Conservation (phyloP, 1,139 yeast genomes). For the Eremothecium gossypii region DNA sequence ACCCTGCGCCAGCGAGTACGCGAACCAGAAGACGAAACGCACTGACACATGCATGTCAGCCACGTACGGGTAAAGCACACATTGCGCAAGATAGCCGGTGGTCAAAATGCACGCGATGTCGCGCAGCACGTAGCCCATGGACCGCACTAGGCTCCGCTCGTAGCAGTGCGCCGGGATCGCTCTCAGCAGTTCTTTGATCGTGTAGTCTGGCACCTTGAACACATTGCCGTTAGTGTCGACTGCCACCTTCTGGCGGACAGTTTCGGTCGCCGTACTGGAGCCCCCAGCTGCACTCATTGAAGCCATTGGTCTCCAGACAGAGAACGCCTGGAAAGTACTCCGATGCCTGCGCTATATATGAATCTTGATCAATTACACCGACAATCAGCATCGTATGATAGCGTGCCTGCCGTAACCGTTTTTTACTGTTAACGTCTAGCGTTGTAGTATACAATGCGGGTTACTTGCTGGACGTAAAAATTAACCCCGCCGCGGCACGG, state of each 20-base stretch:
- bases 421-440: no score
- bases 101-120: slow-evolving; percentile 40
- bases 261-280: slow-evolving; percentile 7
- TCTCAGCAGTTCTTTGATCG: slow-evolving; percentile 50
- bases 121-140: slow-evolving; percentile 49
- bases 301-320: not conserved
- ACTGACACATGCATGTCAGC: slow-evolving; percentile 12
- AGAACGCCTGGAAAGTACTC: no score
- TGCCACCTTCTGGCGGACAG: slow-evolving; percentile 31
- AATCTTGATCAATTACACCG: no score
- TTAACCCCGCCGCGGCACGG: no score
- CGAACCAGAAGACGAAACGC: slow-evolving; percentile 52
- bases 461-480: no score
- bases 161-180: slow-evolving; percentile 59
- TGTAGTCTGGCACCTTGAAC: slow-evolving; percentile 52
- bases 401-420: no score
- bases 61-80: slow-evolving; percentile 12
- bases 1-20: slow-evolving; percentile 49
- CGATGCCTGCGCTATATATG: no score
- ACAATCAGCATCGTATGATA: no score
- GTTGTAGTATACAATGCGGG: no score
- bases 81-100: slow-evolving; percentile 31
- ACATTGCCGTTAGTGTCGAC: slow-evolving; percentile 47
- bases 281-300: not conserved
- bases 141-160: slow-evolving; percentile 41